Evolutionary conservation across 2,329 filamentous ascomycete species (phyloP).

Genomic region (Ophiostoma ulmi): DNA sequence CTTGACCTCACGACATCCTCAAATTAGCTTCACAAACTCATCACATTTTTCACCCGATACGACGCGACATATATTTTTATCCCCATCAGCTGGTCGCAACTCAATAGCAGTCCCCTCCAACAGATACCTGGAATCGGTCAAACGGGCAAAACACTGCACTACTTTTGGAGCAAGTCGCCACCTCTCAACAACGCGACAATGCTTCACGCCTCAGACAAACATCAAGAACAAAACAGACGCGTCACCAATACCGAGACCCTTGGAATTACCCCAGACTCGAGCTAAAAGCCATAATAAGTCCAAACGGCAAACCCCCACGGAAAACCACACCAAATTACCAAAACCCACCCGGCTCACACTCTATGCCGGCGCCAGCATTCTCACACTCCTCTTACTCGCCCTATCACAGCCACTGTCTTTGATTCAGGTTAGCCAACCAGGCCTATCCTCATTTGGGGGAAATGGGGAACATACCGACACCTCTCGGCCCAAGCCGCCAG

Average conservation of each 20-base stretch:
- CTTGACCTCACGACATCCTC: neutral
- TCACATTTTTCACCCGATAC: neutral
- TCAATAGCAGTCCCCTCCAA: neutral
- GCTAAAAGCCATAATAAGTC: neutral
- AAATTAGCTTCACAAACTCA: neutral
- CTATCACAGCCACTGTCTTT: conserved; percentile 20
- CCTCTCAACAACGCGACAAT: neutral
- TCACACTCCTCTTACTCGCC: conserved; percentile 22
- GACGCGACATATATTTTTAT: neutral
- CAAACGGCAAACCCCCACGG: neutral
- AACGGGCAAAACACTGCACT: neutral
- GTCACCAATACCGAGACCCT: neutral
- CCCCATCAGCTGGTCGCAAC: too few relatives aligned
- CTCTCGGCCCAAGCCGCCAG: neutral
- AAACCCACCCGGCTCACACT: conserved; percentile 15
- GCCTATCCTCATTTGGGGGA: neutral
- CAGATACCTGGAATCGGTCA: too few relatives aligned
- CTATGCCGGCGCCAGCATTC: conserved; percentile 22
- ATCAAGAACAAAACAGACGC: neutral
- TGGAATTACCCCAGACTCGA: neutral
- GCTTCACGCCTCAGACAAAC: neutral
- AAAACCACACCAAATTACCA: neutral
- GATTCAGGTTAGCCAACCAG: neutral
- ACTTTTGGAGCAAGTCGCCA: neutral
- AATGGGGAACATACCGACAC: neutral